Evolutionary conservation across 352 stramenopile species (phyloP), one percentile per base, ranked within the genome.

Genomic region (Pythium sp.): DNA sequence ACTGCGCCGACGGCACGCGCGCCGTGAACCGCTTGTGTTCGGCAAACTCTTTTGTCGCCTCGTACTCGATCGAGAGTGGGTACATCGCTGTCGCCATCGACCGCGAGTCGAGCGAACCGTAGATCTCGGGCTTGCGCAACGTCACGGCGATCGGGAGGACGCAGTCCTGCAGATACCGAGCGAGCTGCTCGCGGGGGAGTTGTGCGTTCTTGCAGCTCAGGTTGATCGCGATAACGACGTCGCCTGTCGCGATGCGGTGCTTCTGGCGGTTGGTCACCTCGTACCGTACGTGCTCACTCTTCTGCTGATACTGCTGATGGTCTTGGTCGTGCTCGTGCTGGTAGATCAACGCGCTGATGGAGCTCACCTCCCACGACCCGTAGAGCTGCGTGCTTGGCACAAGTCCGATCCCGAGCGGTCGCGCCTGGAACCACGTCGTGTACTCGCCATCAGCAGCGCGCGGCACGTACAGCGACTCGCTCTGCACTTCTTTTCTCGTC

Each of bases 381-480:
- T 93, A 93, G 49, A 93, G 78, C 65, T 92, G 86, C 64, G 86
- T 90, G 66, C 81, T 91, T 20, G 86, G 86, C 68, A 93, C 83
- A 68, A 93, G 83, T 11, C 83, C 86, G 60, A 93, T 78, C 18
- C 86, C 86, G 24, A 93, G 78, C 43, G 86, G 86, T 58, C 89
- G 89, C 41, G 65, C 72, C 43, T 72, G 63, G 65, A 93, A 92
- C 59, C 77, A 87, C 28, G 82, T 81, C 54, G 85, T 90, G 74
- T 84, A 92, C 71, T 92, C 83, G 57, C 83, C 83, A 24, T 92
- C 83, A 0, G 89, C 74, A 15, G 67, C 71, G 59, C 78, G 85
- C 7, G 80, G 69, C 12, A 60, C 65, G 62, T 90, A 92, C 64
- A 70, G 61, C 15, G 70, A 32, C 64, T 81, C 73, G 43, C 4